These are phyloP conservation scores for Nicotiana tomentosiformis DNA, from an alignment of 257 asterid genomes.

Conservation along the genomic window DNA sequence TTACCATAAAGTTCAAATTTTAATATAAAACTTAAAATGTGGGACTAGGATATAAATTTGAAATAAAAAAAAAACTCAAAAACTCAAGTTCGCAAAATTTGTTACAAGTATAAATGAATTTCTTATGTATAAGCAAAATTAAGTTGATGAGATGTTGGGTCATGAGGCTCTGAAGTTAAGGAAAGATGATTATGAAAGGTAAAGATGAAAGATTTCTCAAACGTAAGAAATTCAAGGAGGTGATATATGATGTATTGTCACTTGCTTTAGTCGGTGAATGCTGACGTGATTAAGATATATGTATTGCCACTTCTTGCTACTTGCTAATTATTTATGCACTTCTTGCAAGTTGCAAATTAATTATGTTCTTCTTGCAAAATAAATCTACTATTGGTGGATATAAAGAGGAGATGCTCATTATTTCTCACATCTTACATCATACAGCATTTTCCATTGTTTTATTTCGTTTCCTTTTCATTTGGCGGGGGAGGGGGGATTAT, in stretches of 20 bases:
- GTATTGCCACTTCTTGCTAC: neutral
- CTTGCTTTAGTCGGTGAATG: neutral
- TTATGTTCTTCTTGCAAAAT: neutral
- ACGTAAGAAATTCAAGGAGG: neutral
- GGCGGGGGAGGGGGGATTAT: neutral
- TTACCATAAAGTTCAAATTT: neutral
- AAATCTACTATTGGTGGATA: neutral
- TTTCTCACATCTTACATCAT: neutral
- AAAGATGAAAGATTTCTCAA: neutral
- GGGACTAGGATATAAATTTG: neutral
- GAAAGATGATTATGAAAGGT: neutral
- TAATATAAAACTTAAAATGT: neutral
- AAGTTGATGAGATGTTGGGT: neutral
- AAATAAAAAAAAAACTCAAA: neutral
- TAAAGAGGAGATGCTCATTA: neutral
- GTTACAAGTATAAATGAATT: neutral
- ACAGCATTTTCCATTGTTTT: neutral
- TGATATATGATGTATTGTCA: neutral
- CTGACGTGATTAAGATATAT: neutral
- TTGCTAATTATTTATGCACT: no score
- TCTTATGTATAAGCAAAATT: neutral
- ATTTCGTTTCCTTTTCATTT: neutral
- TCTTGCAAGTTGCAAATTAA: no score
- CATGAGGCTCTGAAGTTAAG: neutral
- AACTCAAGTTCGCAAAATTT: neutral